Base-by-base conservation (phyloP, 306 rosid species). In the Trifolium dubium region DNA sequence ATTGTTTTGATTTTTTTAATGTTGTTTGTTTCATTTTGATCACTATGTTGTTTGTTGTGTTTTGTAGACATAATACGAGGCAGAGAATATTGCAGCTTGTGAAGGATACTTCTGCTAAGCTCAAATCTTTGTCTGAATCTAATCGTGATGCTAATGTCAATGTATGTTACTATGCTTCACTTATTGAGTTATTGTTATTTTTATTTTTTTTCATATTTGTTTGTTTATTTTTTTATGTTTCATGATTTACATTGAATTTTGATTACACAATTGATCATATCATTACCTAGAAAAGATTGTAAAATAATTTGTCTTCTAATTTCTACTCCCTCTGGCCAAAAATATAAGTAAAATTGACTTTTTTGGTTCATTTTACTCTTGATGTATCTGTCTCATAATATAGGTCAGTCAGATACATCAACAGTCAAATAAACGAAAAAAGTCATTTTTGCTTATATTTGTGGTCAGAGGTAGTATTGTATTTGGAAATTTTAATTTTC, bases 31-130 rank as follows among this genome's bases (percentile, higher is more conserved):
- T 13, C 3, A 54, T 19, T 64, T 4, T 44, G 17, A 23, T 71
- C n/a, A 4, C 18, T 54, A 3, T 53, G 4, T 17, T 51, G 17
- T 3, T 3, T 59, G 50, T 3, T 13, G 28, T 60, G 72, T 46
- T 73, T 67, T 6, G 62, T 84, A 91, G 97, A 61, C 92, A 91
- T 62, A 80, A 49, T 49, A 84, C 94, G 49, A 88, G 94, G 78
- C 92, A 85, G 82, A 82, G 82, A 51, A 89, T 91, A 55, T 74
- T 85, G 79, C 89, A 87, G 62, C 72, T 88, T 35, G 94, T 91
- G 75, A 91, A 88, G 82, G 90, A 87, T 44, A 91, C 92, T 70
- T 88, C 97, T 34, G 86, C 90, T 9, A 88, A 89, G 81, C 94
- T 91, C 69, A 91, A 89, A 67, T 64, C 86, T 23, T 81, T 89